Conservation (phyloP, 1,139 yeast species). For the Candida pseudocylindracea region DNA sequence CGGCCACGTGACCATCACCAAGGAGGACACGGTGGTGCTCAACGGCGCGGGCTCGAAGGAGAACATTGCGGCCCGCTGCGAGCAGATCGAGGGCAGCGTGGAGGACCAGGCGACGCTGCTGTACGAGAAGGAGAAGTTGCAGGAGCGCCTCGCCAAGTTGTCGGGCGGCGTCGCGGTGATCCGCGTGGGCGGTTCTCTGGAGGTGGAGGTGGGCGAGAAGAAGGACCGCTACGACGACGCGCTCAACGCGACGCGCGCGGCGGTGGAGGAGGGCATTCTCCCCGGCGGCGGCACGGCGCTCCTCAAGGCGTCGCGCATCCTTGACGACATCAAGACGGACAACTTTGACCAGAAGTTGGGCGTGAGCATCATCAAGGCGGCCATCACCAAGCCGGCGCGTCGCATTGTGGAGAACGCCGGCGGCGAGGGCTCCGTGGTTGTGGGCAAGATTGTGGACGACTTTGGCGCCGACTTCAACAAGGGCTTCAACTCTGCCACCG, state of each 20-base stretch:
- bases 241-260: conserved; percentile 97
- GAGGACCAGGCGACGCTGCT: conserved; percentile 60
- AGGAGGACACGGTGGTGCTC: conserved; percentile 89
- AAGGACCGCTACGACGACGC: conserved; percentile 99
- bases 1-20: conserved; percentile 84
- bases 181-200: conserved; percentile 96
- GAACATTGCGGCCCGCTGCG: conserved; percentile 75
- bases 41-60: conserved; percentile 95
- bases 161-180: conserved; percentile 99
- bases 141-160: conserved; percentile 94
- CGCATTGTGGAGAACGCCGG: conserved; percentile 97
- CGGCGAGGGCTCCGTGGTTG: conserved; percentile 94
- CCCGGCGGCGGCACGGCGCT: conserved; percentile 99
- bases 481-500: conserved; percentile 90
- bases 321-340: conserved; percentile 59
- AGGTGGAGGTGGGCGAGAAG: conserved; percentile 98
- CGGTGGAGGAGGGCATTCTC: conserved; percentile 96
- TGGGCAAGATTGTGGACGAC: conserved; percentile 84
- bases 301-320: conserved; percentile 74
- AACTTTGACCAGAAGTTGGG: conserved; percentile 98
- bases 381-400: conserved; percentile 93
- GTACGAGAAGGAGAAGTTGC: conserved; percentile 93
- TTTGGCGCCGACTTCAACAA: conserved; percentile 43
- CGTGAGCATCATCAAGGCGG: conserved; percentile 85
- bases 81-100: conserved; percentile 79